Evolutionary conservation across 306 rosid genomes (phyloP).

Genomic region (Psophocarpus tetragonolobus): DNA sequence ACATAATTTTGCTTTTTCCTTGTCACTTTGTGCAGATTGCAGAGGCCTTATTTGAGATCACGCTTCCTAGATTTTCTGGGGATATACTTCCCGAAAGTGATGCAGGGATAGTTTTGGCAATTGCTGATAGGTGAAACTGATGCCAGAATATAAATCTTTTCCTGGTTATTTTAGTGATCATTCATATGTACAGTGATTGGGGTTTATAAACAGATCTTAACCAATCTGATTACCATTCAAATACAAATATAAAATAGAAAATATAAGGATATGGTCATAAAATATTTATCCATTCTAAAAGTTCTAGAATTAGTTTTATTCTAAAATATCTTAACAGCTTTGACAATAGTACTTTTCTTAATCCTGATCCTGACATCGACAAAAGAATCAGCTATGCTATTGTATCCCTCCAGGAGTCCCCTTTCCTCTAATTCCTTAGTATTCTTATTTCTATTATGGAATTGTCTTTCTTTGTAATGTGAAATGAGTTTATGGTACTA

Average conservation of each 20-base stretch:
- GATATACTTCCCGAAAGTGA: slow-evolving; percentile 78
- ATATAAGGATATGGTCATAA: not conserved
- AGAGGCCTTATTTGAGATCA: slow-evolving; percentile 85
- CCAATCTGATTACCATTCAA: not conserved
- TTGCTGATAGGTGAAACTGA: slow-evolving; percentile 76
- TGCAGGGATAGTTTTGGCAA: slow-evolving; percentile 78
- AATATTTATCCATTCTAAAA: not conserved
- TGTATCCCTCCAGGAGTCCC: not conserved
- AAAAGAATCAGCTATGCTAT: not conserved
- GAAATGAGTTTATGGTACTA: not conserved
- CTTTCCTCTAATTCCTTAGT: not conserved
- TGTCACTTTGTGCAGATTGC: slow-evolving; percentile 59
- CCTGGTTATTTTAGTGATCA: slow-evolving; percentile 18
- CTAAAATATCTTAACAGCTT: not conserved
- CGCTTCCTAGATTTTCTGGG: slow-evolving; percentile 94
- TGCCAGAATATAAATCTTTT: slow-evolving; percentile 22
- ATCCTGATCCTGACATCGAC: not conserved
- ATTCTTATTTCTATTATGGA: slow-evolving; percentile 1
- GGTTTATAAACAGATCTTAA: not conserved
- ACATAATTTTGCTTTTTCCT: slow-evolving; percentile 26
- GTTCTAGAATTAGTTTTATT: not conserved
- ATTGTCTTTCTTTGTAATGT: not conserved
- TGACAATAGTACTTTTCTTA: not conserved
- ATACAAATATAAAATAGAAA: not conserved
- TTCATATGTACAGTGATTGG: not conserved